Percentiles rank a stretch among this genome's conserved stretches.
These are phyloP conservation scores for Populus alba DNA, from an alignment of 345 rosid genomes.

Conservation along the genomic window DNA sequence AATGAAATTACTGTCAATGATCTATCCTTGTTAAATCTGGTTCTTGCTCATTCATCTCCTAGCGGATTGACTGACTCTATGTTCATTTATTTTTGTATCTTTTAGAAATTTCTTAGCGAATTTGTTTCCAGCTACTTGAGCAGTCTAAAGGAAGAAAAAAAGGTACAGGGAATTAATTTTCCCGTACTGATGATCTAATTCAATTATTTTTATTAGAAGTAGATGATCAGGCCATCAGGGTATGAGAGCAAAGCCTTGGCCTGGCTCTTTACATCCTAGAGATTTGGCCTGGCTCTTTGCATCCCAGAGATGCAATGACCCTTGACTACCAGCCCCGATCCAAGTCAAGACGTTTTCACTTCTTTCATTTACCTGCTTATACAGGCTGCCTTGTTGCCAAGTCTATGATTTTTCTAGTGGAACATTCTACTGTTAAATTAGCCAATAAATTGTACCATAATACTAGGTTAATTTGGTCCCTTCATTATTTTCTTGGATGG, in stretches of 20 bases:
- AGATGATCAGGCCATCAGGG: background rate
- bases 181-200: background rate
- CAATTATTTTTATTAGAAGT: background rate
- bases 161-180: background rate
- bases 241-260: background rate
- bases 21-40: background rate
- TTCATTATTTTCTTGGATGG: background rate
- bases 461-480: background rate
- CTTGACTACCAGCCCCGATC: background rate
- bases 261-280: background rate
- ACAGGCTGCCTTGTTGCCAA: background rate
- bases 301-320: background rate
- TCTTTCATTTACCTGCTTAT: background rate
- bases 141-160: background rate
- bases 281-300: background rate
- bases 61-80: background rate
- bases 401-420: background rate
- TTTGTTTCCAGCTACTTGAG: background rate
- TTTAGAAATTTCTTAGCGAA: background rate
- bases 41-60: background rate
- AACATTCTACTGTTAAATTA: background rate
- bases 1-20: background rate
- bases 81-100: background rate
- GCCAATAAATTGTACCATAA: background rate
- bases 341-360: background rate